Evolutionary conservation across 2,329 filamentous ascomycete species (phyloP).

Genomic region (Ceratocystis ficicola): DNA sequence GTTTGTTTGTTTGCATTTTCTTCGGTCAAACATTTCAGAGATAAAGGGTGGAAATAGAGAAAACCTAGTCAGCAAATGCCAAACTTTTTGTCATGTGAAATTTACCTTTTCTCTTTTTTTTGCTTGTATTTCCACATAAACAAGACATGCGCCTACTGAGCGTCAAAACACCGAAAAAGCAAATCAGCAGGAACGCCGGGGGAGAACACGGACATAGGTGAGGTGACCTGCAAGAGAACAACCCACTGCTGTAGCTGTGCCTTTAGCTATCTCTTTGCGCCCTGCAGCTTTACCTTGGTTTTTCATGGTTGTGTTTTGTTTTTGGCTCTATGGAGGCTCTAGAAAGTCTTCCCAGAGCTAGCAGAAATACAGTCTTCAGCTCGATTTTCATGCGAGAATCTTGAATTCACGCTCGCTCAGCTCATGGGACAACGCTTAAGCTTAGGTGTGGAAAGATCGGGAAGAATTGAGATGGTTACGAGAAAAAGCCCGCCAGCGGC

Average conservation of each 20-base stretch:
- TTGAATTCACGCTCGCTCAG: not conserved
- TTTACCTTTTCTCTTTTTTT: not conserved
- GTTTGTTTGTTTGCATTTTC: not conserved
- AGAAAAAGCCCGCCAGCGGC: not conserved
- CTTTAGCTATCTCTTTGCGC: too few species aligned
- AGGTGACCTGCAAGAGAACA: not conserved
- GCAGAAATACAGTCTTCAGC: not conserved
- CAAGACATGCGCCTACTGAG: not conserved
- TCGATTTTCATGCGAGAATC: not conserved
- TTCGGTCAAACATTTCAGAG: not conserved
- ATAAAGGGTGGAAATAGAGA: not conserved
- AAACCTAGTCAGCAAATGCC: not conserved
- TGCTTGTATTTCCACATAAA: not conserved
- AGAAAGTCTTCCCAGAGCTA: too few species aligned
- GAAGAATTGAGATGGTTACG: not conserved
- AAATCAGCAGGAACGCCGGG: not conserved
- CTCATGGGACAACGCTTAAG: not conserved
- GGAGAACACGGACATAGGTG: not conserved
- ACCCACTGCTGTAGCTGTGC: too few species aligned
- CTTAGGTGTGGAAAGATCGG: not conserved
- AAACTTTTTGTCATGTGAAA: not conserved
- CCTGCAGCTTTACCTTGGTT: not conserved
- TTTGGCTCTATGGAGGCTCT: not conserved
- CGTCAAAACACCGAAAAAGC: not conserved
- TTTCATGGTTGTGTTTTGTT: not conserved